These are phyloP conservation scores for Spergularia bocconei DNA, from an alignment of 148 eudicot species.

Conservation along the genomic window DNA sequence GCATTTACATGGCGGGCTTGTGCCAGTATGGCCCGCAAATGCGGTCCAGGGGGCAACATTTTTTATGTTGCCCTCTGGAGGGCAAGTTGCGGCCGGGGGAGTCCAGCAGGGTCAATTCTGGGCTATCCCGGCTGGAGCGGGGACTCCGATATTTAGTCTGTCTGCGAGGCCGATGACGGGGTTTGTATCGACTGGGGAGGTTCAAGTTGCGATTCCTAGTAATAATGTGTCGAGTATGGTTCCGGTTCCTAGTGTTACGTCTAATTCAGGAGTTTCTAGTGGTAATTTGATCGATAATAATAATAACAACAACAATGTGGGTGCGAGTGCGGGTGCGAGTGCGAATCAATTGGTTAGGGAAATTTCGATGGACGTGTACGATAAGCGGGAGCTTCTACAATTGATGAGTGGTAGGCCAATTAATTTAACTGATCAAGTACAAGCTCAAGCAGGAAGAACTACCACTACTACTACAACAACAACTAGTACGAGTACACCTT, in stretches of 20 bases:
- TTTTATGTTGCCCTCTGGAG: conserved; percentile 23
- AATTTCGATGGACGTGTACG: conserved; percentile 61
- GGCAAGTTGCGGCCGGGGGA: conserved; percentile 21
- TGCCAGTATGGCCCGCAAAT: conserved; percentile 61
- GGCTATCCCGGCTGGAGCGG: conserved; percentile 60
- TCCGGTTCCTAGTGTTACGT: conserved; percentile 27
- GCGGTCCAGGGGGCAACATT: conserved; percentile 25
- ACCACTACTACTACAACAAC: background rate
- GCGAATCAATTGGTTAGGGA: conserved; percentile 48
- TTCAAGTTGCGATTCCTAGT: background rate
- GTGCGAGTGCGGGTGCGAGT: background rate
- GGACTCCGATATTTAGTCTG: conserved; percentile 49
- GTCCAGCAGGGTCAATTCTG: conserved; percentile 56
- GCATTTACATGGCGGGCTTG: conserved; percentile 39
- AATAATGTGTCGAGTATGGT: conserved; percentile 33
- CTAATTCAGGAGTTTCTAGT: conserved; percentile 18
- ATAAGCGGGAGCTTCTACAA: conserved; percentile 65
- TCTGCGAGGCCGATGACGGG: conserved; percentile 43
- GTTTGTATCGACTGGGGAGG: conserved; percentile 30
- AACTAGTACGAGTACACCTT: background rate
- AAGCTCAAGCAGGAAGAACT: conserved; percentile 16
- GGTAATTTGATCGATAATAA: background rate
- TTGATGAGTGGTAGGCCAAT: conserved; percentile 51
- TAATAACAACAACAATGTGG: no score
- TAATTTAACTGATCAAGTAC: conserved; percentile 11